These are phyloP conservation scores for Filobasidium floriforme DNA, from an alignment of 768 basidiomycete genomes.

Conservation along the genomic window DNA sequence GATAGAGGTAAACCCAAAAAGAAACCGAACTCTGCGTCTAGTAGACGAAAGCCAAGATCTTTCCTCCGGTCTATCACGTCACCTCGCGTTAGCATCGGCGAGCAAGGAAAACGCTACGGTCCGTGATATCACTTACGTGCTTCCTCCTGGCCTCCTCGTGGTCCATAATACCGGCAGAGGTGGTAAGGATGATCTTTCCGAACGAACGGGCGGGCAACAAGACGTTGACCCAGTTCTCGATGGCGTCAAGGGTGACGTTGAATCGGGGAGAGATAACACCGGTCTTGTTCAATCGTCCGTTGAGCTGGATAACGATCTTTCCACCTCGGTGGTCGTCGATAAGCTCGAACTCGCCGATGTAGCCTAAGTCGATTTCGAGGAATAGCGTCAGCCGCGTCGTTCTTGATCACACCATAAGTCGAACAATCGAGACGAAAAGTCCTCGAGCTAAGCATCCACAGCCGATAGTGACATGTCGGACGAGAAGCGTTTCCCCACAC, in stretches of 20 bases:
- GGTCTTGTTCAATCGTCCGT: slow-evolving; percentile 97
- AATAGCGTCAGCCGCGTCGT: background rate
- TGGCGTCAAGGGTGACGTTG: slow-evolving; percentile 87
- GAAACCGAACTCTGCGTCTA: slow-evolving; percentile 46
- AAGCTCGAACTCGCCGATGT: slow-evolving; percentile 97
- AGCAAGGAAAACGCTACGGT: background rate
- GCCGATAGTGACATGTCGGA: no score
- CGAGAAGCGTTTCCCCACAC: no score
- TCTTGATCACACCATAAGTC: no score
- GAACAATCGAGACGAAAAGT: no score
- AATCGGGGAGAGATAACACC: slow-evolving; percentile 99
- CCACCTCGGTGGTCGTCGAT: slow-evolving; percentile 97
- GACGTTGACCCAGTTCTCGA: slow-evolving; percentile 80
- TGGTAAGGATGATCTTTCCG: slow-evolving; percentile 93
- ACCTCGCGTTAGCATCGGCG: slow-evolving; percentile 3
- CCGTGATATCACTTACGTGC: slow-evolving; percentile 54
- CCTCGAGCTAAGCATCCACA: no score
- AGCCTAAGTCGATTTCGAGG: slow-evolving; percentile 53
- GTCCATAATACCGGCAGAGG: slow-evolving; percentile 94
- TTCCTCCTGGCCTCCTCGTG: slow-evolving; percentile 98
- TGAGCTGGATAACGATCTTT: slow-evolving; percentile 97
- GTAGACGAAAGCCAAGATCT: slow-evolving; percentile 86
- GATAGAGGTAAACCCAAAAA: no score
- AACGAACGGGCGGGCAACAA: slow-evolving; percentile 92
- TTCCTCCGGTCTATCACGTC: slow-evolving; percentile 57